Evolutionary conservation across 805 yeast genomes (phyloP).

Genomic region (Cyberlindnera meyerae): DNA sequence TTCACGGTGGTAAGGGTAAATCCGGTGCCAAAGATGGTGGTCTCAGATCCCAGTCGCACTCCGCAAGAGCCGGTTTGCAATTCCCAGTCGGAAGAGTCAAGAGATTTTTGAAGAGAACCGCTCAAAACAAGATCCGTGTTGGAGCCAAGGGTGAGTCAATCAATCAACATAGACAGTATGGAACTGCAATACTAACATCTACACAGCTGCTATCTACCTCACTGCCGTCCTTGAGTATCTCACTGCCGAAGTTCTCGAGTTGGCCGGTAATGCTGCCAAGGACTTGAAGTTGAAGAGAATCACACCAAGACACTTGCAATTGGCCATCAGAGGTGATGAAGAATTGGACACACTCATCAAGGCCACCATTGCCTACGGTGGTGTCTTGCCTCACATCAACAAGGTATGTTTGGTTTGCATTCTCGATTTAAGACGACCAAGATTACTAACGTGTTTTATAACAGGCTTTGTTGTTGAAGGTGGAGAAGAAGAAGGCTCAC

Average conservation of each 20-base stretch:
- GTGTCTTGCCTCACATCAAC: conserved; percentile 71
- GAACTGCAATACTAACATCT: conserved; percentile 16
- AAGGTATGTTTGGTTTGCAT: no score
- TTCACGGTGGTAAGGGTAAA: conserved; percentile 95
- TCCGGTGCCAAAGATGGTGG: conserved; percentile 74
- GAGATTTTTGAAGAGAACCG: conserved; percentile 88
- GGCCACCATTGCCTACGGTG: conserved; percentile 97
- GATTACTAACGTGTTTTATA: conserved; percentile 11
- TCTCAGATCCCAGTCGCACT: conserved; percentile 70
- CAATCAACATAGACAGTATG: no score
- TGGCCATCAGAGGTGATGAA: conserved; percentile 97
- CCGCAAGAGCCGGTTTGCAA: conserved; percentile 91
- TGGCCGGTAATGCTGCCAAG: conserved; percentile 98
- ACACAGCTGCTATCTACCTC: conserved; percentile 80
- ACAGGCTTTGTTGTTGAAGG: conserved; percentile 24
- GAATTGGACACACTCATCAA: conserved; percentile 90
- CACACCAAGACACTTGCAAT: conserved; percentile 94
- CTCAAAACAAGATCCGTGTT: conserved; percentile 78
- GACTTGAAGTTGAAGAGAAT: conserved; percentile 94
- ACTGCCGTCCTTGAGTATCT: conserved; percentile 95
- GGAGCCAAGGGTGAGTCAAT: conserved; percentile 55
- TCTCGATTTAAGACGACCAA: no score
- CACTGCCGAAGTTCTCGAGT: conserved; percentile 94
- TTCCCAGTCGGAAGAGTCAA: conserved; percentile 99
- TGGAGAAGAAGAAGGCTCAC: conserved; percentile 24